Base-by-base conservation (phyloP, 805 yeast genomes). In the Lipomyces starkeyi region DNA sequence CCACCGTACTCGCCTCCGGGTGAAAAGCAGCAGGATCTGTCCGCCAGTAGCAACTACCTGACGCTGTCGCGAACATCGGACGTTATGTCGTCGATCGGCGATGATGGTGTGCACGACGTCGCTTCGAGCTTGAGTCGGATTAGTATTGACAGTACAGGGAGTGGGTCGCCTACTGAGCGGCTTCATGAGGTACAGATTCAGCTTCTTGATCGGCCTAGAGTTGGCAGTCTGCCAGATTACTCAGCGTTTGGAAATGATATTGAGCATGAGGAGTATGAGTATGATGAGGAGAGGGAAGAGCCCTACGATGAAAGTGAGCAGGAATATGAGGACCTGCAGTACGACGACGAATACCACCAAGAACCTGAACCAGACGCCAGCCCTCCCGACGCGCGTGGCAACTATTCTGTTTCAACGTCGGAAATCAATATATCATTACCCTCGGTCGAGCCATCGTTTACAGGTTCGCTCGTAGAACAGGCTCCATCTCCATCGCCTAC, bases 391-490 rank as follows among this genome's bases (percentile, higher is more conserved):
- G 27, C 52, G 58, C 17, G 57, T 27, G 52, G 58, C 61, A 9
- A 55, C 35, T 17, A 17, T 17, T 43, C 49, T 43, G 49, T n/a
- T n/a, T 43, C 49, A 17, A n/a, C 49, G 40, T 13, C 61, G 25
- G 59, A 66, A 4, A 32, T 35, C n/a, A 61, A 27, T 22, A 20
- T 62, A 3, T 66, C 71, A 6, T 47, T 68, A 2, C 71, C 71
- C 47, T 65, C 71, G 17, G 71, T 68, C 58, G 71, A 68, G 54
- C 43, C 66, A 6, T 68, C 71, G 20, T 65, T 67, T 49, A 34
- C 65, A 9, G 70, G 65, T 3, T 67, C 70, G 17, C 61, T 67
- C 22, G 35, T 63, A 9, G 58, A 29, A 47, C 47, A 57, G 20
- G 35, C 34, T n/a, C 35, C 52, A n/a, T 52, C 64, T n/a, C 56